Conservation (phyloP, 352 stramenopile species). For the Globisporangium cylindrosporum region DNA sequence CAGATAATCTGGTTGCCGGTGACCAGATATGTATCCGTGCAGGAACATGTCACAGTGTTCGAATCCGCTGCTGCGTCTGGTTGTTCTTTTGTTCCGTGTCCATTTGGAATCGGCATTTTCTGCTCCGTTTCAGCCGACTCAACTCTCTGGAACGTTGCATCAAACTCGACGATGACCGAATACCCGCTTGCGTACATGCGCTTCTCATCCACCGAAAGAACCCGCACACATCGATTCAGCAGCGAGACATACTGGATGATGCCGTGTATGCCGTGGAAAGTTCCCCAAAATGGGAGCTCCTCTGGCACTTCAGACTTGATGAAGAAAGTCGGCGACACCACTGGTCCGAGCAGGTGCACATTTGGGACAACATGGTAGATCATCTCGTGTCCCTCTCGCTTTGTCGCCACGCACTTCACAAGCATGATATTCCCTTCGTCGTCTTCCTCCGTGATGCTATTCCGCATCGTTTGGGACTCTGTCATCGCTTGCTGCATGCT, state of each 20-base stretch:
- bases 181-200: conserved; percentile 66
- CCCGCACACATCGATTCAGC: conserved; percentile 58
- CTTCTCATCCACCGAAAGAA: conserved; percentile 59
- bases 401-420: conserved; percentile 62
- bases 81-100: not conserved
- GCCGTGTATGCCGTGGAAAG: conserved; percentile 56
- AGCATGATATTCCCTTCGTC: conserved; percentile 59
- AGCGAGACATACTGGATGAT: conserved; percentile 73
- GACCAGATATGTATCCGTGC: conserved; percentile 76
- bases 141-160: conserved; percentile 50
- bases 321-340: conserved; percentile 65
- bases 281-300: conserved; percentile 79
- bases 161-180: conserved; percentile 78
- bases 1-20: conserved; percentile 70
- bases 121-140: conserved; percentile 23
- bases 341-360: conserved; percentile 50
- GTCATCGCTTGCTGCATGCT: conserved; percentile 49
- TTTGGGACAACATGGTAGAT: conserved; percentile 58
- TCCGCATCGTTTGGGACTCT: conserved; percentile 37
- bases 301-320: conserved; percentile 77
- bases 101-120: conserved; percentile 12
- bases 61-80: conserved; percentile 6
- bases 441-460: conserved; percentile 59
- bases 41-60: conserved; percentile 54
- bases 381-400: conserved; percentile 30